Base-by-base conservation (phyloP, 1,284 basidiomycete genomes). In the Leccinum subspadiceum region DNA sequence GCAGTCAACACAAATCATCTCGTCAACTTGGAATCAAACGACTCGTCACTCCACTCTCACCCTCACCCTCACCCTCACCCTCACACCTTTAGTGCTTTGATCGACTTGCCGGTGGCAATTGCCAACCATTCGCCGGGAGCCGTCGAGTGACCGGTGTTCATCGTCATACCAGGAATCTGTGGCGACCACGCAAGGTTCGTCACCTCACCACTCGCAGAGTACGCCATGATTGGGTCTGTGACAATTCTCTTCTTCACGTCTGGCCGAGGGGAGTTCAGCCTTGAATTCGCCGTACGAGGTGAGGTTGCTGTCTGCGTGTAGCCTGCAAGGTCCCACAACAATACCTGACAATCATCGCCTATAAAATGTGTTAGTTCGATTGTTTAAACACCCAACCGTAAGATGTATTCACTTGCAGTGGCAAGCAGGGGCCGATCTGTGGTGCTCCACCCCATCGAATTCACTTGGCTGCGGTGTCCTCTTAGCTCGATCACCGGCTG, bases 321-420 rank as follows among this genome's bases (percentile, higher is more conserved):
- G 48, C 79, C 78, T 50, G 85, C 78, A 20, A 96, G 81, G 73
- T 97, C 94, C 90, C 94, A 97, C 10, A 97, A 75, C 9, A 97
- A 79, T 9, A 96, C 79, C 74, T 96, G 94, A 64, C 90, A 91
- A 75, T 97, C 94, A 74, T 97, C 95, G 62, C 87, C 94, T 96
- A 73, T 48, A 50, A 44, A 2, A 56, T 26, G 54, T 31, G 44
- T 64, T 17, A 66, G 59, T 37, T 31, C 2, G 2, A 61, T 49
- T 44, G 9, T 33, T 58, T 37, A 29, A 26, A 20, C 26, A 26
- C 12, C 61, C 3, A 17, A 51, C 12, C 51, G 49, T 10, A 49
- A 48, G 39, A 51, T 24, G 5, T 3, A 75, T 81, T 66, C 73
- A 93, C 93, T 89, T 68, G 92, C 89, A 55, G 91, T 92, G 8